Evolutionary conservation across 805 yeast species (phyloP), one percentile per base, ranked within the genome.

Genomic region (Cyberlindnera maclurae): DNA sequence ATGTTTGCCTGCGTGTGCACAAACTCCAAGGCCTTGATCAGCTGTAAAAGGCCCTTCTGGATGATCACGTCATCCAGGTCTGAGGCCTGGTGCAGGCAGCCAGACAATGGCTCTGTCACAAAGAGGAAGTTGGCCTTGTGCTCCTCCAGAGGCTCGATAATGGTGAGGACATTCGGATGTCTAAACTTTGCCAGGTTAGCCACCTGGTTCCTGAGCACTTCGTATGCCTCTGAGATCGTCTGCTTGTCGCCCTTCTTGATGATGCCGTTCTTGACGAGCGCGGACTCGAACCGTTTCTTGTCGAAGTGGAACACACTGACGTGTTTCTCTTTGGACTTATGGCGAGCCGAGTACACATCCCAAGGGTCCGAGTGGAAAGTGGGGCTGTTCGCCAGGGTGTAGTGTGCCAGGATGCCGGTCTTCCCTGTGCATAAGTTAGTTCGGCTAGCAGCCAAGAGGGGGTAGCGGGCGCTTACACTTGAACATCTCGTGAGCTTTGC

Each of bases 141-240:
- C 48, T 88, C 95, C 59, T 93, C 97, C 44, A 89, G 60, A 0
- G 95, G 95, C 57, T 94, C 98, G 28, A 85, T 75, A 3, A 93
- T 69, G 1, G 88, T 79, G 33, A 93, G 62, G 20, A 93, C 70
- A 46, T 87, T 80, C 0, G 99, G 98, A 58, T 93, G 99, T 49
- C 88, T 82, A 50, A 93, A 65, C 55, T 81, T 83, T 13, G 94
- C 76, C 54, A 89, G 63, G 45, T 82, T 80, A 16, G 75, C 63
- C 2, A 87, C 81, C 50, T 88, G 93, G 20, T 65, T 63, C 49
- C 77, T 72, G 35, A 93, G 63, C 15, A 81, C 67, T 32, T 76
- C 82, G 49, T 77, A 81, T 34, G 89, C 93, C 31, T 72, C 78
- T 35, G 77, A 57, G 2, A 74, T 52, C 17, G 70, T 57, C 24